phyloP scores from a whole-genome alignment of 352 stramenopile genomes.

The Pythium sp. region DNA sequence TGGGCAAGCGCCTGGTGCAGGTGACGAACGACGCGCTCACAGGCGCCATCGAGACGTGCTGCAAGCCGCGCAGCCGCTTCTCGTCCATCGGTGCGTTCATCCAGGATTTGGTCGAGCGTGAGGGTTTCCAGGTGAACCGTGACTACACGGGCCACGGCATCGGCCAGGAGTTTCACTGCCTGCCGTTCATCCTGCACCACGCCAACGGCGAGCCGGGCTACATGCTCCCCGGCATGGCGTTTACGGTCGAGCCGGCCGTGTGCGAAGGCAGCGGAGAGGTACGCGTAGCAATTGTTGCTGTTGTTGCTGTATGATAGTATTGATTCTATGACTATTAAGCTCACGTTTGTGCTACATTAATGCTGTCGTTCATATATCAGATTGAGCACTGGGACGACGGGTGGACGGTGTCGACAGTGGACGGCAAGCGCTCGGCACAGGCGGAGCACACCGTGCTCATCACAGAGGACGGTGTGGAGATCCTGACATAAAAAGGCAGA shows the following conservation, averaged over 20 bases:
- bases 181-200: constrained; percentile 94
- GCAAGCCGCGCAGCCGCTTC: constrained; percentile 92
- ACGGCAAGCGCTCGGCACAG: constrained; percentile 93
- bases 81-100: constrained; percentile 93
- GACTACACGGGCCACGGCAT: constrained; percentile 98
- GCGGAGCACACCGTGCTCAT: constrained; percentile 98
- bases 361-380: constrained; percentile 23
- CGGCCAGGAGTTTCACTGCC: constrained; percentile 92
- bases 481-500: constrained; percentile 80
- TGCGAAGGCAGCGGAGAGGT: constrained; percentile 89
- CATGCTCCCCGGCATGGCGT: constrained; percentile 94
- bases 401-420: constrained; percentile 95
- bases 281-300: neutral
- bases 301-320: neutral
- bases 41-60: constrained; percentile 85
- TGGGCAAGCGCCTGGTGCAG: constrained; percentile 85
- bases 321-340: neutral
- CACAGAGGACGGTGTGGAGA: constrained; percentile 92
- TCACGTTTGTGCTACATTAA: neutral
- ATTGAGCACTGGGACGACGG: constrained; percentile 93
- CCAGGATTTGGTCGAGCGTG: constrained; percentile 80
- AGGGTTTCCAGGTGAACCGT: constrained; percentile 79
- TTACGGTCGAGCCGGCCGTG: constrained; percentile 99
- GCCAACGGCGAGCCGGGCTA: constrained; percentile 76
- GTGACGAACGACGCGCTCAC: constrained; percentile 83